A percentile compares a stretch with the other conserved stretches of the same genome.
Conservation (phyloP, 345 rosid species). For the Hypericum perforatum region DNA sequence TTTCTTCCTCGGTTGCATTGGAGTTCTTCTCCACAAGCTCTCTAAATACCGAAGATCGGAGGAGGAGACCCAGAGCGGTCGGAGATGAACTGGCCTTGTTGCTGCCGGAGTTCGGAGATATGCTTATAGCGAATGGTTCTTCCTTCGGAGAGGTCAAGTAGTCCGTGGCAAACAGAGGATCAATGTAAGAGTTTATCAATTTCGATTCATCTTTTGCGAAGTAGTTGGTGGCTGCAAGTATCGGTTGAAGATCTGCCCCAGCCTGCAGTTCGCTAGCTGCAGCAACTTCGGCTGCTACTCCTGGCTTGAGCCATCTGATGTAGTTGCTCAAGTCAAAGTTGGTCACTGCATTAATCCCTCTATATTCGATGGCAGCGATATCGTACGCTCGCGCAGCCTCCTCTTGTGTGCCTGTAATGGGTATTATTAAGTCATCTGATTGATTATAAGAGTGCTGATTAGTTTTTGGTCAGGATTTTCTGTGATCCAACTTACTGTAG, state of each 20-base stretch:
- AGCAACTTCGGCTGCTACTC: slow-evolving; percentile 12
- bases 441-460: neutral
- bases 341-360: slow-evolving; percentile 48
- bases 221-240: slow-evolving; percentile 13
- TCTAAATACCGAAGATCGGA: slow-evolving; percentile 46
- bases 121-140: slow-evolving; percentile 15
- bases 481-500: slow-evolving; percentile 33
- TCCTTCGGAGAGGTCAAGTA: slow-evolving; percentile 20
- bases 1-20: slow-evolving; percentile 21
- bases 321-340: slow-evolving; percentile 45
- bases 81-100: slow-evolving; percentile 28
- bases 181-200: slow-evolving; percentile 13
- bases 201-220: slow-evolving; percentile 27
- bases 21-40: slow-evolving; percentile 47
- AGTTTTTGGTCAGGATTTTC: no score
- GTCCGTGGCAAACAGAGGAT: slow-evolving; percentile 16
- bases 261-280: slow-evolving; percentile 15
- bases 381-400: slow-evolving; percentile 42
- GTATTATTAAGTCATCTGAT: neutral
- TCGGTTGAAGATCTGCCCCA: slow-evolving; percentile 10
- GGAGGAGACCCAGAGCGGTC: slow-evolving; percentile 47
- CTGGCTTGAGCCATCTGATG: slow-evolving; percentile 46
- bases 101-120: slow-evolving; percentile 10
- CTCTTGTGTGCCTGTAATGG: slow-evolving; percentile 18
- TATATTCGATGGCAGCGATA: slow-evolving; percentile 42